Conservation (phyloP, 2,329 filamentous ascomycete genomes). For the Sclerotinia sclerotiorum region DNA sequence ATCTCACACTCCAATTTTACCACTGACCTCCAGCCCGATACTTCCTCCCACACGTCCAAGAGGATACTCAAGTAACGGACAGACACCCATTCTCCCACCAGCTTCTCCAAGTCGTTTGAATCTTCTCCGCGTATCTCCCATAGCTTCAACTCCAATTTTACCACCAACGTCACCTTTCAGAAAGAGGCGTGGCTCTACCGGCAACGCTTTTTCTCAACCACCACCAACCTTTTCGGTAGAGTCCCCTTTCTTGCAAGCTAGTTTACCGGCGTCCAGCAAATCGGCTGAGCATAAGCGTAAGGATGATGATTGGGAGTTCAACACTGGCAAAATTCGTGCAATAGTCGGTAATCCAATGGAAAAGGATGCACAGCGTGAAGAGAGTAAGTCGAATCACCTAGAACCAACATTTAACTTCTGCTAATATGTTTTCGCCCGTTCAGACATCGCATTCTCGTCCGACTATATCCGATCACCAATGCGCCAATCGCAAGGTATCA, state of each 20-base stretch:
- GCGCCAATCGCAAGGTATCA: slow-evolving; percentile 23
- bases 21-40: not conserved
- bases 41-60: not conserved
- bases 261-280: not conserved
- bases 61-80: not conserved
- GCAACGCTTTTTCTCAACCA: not conserved
- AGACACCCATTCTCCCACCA: not conserved
- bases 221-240: not conserved
- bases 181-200: slow-evolving; percentile 3
- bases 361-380: slow-evolving; percentile 27
- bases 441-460: slow-evolving; percentile 35
- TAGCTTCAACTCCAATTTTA: not conserved
- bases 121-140: not conserved
- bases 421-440: not conserved
- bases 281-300: not conserved
- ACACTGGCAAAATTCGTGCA: slow-evolving; percentile 27
- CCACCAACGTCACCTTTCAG: slow-evolving; percentile 14
- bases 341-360: slow-evolving; percentile 6
- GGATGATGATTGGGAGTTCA: slow-evolving; percentile 31
- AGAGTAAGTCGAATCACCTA: slow-evolving; percentile 29
- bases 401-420: not conserved
- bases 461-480: slow-evolving; percentile 23
- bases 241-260: not conserved
- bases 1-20: not conserved
- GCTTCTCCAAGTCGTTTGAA: slow-evolving; percentile 1